Evolutionary conservation across 495 filamentous ascomycete genomes (phyloP), one percentile per base, ranked within the genome.

Genomic region (Terfezia boudieri): DNA sequence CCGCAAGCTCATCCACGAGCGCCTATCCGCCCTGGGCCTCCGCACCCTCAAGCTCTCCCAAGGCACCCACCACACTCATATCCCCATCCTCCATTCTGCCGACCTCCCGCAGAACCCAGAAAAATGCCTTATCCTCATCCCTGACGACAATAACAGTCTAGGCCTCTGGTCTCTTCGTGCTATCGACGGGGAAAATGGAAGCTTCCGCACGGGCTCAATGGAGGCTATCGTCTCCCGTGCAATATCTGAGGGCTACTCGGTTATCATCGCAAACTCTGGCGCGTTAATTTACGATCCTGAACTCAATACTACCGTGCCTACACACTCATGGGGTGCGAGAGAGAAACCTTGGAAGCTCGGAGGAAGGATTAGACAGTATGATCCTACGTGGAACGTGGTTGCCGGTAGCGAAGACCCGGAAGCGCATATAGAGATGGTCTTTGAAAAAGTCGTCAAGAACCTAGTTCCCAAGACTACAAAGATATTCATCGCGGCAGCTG

Each of bases 211-310:
- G 26, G 62, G 62, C 8, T 64, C 58, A 12, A 65, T 65, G 62
- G 20, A 62, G 9, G 36, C 49, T 52, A 53, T 60, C 6, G 53
- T 65, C 48, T 51, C 46, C 36, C 35, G 23, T 12, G 62, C 62
- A n/a, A 49, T 52, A 0, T 36, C 56, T 37, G 48, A 58, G 37
- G 62, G 59, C 1, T 65, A 65, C 36, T 53, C 38, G 2, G 43
- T 93, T 53, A 67, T 90, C 8, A 71, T 89, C 49, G 77, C 81
- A 12, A 93, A 90, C 62, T 66, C 76, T 2, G 84, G 82, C 7
- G 76, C 88, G 64, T 61, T 82, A 14, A 60, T 75, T 56, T 90
- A 82, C 81, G 76, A 78, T 64, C 75, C 77, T 36, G 70, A 71
- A 49, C 71, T 70, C 0, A 64, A 70, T 50, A 68, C 68, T 12